phyloP scores from a whole-genome alignment of 2,329 filamentous ascomycete genomes.

The Stachybotrys elegans region DNA sequence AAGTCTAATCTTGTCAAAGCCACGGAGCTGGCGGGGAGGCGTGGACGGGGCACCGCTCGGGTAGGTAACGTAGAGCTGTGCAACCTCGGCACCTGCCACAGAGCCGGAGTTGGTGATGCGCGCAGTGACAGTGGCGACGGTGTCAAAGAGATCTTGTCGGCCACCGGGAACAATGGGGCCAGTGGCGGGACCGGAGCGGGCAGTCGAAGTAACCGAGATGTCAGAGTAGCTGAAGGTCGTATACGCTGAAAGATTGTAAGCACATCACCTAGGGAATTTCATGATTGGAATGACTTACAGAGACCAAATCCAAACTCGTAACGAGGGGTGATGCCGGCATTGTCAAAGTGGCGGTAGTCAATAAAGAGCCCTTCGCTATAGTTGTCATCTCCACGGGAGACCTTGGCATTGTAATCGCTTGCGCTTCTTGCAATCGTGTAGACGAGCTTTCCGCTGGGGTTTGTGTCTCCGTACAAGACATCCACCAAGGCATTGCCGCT shows the following conservation, averaged over 20 bases:
- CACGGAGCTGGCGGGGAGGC: conserved; percentile 54
- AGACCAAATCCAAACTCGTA: conserved; percentile 76
- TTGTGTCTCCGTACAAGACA: conserved; percentile 64
- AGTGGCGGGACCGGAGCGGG: conserved; percentile 34
- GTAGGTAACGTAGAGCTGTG: conserved; percentile 49
- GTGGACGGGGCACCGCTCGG: conserved; percentile 30
- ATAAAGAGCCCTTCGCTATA: conserved; percentile 72
- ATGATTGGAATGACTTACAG: conserved; percentile 39
- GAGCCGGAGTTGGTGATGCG: conserved; percentile 61
- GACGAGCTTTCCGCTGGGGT: conserved; percentile 66
- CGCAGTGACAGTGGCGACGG: conserved; percentile 45
- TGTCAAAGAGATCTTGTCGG: conserved; percentile 39
- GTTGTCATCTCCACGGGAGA: conserved; percentile 38
- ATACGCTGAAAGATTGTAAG: conserved; percentile 43
- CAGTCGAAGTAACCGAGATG: conserved; percentile 26
- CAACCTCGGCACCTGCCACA: conserved; percentile 42
- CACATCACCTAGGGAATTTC: conserved; percentile 36
- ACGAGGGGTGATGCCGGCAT: conserved; percentile 51
- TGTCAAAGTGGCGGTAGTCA: conserved; percentile 74
- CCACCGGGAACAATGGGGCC: conserved; percentile 34
- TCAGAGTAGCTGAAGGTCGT: conserved; percentile 60
- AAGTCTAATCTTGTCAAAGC: conserved; percentile 56
- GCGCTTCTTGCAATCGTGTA: conserved; percentile 48
- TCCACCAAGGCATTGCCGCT: conserved; percentile 75
- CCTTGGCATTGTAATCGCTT: conserved; percentile 37